Evolutionary conservation across 78 protist species (phyloP), one percentile per base, ranked within the genome.

Genomic region (Mantamonas sphyraenae): DNA sequence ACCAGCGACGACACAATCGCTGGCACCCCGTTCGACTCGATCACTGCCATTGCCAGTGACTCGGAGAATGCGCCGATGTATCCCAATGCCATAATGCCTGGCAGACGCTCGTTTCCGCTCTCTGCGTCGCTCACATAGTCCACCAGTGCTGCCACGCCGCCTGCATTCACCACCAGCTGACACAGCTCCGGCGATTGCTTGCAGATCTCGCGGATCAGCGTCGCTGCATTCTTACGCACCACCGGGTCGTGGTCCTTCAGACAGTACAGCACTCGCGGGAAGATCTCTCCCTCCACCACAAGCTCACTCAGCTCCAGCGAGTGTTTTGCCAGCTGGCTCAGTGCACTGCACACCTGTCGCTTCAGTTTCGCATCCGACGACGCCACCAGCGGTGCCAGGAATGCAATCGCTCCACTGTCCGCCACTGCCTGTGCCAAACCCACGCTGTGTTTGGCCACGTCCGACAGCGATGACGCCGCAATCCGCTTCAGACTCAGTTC

Each of bases 31-130:
- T 74, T 72, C 64, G 75, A 28, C 9, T 51, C 80, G 61, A 91
- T 74, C 14, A 91, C 83, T 16, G 89, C 80, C 73, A 76, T 53
- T 26, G 96, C 96, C 34, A 88, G 71, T 22, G 88, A 73, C 71
- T 82, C 90, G 2, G 81, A 69, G 65, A 86, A 91, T n/a, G 96
- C 96, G 5, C 87, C 16, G 76, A 91, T 85, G 79, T 78, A 91
- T 20, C 96, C 96, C 55, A 91, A 76, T 10, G 93, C 64, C 96
- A 92, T 92, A 76, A 92, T 74, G 59, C 91, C 93, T 12, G 97
- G 93, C 28, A 92, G 78, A 19, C 82, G 51, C 14, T 76, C 76
- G 61, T 62, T 61, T 35, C 90, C 92, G 85, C 77, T 59, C 0
- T 8, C 26, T 2, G 79, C 58, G 72, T 87, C 91, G 70, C 74